Conservation (phyloP, 2,329 filamentous ascomycete genomes). For the Diaporthe sp. region DNA sequence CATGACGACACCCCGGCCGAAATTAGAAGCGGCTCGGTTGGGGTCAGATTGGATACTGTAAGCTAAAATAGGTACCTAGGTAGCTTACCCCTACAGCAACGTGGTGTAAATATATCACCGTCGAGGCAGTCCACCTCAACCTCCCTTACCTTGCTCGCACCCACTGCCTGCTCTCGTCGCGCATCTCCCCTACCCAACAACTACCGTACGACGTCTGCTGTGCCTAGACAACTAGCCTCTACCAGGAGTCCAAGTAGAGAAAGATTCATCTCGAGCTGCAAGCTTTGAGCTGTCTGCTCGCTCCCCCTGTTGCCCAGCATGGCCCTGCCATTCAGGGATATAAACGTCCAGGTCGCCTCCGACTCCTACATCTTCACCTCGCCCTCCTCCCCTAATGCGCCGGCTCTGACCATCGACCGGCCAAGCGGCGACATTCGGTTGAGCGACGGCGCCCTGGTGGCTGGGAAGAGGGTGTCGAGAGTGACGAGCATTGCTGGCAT, state of each 20-base stretch:
- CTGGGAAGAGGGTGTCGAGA: conserved; percentile 77
- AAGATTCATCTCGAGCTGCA: not conserved
- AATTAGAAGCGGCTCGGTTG: conserved; percentile 40
- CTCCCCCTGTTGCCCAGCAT: conserved; percentile 46
- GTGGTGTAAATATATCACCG: conserved; percentile 33
- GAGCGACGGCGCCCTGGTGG: conserved; percentile 81
- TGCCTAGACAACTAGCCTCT: not conserved
- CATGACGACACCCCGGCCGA: conserved; percentile 40
- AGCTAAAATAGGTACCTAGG: conserved; percentile 33
- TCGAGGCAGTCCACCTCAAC: conserved; percentile 5
- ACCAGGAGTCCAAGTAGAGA: not conserved
- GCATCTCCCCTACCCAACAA: not conserved
- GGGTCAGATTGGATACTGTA: conserved; percentile 8
- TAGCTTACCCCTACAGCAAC: conserved; percentile 36
- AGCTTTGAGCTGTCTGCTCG: conserved; percentile 7
- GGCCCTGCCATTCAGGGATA: conserved; percentile 86
- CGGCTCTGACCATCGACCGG: conserved; percentile 89
- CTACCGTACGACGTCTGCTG: not conserved
- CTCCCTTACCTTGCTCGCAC: conserved; percentile 10
- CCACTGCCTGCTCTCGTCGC: not conserved
- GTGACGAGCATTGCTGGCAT: conserved; percentile 97
- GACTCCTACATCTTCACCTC: conserved; percentile 98
- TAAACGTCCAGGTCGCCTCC: conserved; percentile 93
- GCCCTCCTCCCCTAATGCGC: conserved; percentile 90
- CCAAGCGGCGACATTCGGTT: conserved; percentile 92